phyloP scores from a whole-genome alignment of 305 asterid genomes.

The Fraxinus baroniana region DNA sequence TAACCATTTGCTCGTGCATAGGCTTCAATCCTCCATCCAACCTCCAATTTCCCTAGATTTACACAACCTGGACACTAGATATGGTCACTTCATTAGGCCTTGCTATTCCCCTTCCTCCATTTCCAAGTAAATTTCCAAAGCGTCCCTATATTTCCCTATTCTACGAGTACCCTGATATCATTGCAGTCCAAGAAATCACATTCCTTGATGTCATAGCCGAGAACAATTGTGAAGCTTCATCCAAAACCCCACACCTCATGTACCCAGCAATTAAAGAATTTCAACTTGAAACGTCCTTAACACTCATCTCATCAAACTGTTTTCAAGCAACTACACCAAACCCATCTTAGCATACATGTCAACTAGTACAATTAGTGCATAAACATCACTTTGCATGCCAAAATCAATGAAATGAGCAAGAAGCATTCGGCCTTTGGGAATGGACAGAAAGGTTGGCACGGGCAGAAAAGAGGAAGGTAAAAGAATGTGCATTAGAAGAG shows the following conservation, averaged over 20 bases:
- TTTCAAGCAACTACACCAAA: slow-evolving; percentile 42
- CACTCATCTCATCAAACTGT: slow-evolving; percentile 53
- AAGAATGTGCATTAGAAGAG: too few relatives aligned
- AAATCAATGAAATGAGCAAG: slow-evolving; percentile 66
- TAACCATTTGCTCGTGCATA: slow-evolving; percentile 63
- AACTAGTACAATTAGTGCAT: slow-evolving; percentile 62
- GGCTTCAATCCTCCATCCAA: slow-evolving; percentile 71
- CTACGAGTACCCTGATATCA: slow-evolving; percentile 73
- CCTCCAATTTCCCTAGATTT: slow-evolving; percentile 75
- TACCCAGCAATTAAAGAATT: slow-evolving; percentile 74
- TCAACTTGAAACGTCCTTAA: slow-evolving; percentile 65
- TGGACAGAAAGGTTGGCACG: slow-evolving; percentile 30
- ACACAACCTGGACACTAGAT: slow-evolving; percentile 88
- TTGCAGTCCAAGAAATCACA: slow-evolving; percentile 81
- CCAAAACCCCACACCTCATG: slow-evolving; percentile 57
- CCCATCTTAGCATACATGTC: slow-evolving; percentile 87
- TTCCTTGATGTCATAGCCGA: slow-evolving; percentile 54
- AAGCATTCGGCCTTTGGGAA: slow-evolving; percentile 44
- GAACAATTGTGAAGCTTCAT: slow-evolving; percentile 59
- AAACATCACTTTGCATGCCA: slow-evolving; percentile 52
- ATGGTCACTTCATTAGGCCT: slow-evolving; percentile 80
- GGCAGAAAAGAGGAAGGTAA: too few relatives aligned
- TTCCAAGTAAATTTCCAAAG: slow-evolving; percentile 59
- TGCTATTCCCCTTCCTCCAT: slow-evolving; percentile 56
- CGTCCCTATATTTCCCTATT: slow-evolving; percentile 63